These are phyloP conservation scores for Otatea glauca DNA, from an alignment of 176 grass and related monocot genomes.

Conservation along the genomic window DNA sequence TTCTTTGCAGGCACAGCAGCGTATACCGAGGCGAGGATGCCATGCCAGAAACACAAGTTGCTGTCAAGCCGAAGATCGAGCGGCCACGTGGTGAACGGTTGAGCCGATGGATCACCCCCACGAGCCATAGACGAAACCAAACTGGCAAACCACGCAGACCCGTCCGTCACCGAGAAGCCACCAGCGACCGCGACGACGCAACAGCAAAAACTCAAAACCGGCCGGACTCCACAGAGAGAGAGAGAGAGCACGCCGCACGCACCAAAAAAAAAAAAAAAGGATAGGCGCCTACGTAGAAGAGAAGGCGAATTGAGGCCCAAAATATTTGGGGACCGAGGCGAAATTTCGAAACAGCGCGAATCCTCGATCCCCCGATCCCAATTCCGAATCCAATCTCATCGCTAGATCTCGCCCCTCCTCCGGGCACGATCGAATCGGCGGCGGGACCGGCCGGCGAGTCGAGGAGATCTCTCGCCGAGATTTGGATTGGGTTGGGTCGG, in stretches of 20 bases:
- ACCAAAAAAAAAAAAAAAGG: constrained; percentile 38
- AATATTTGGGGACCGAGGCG: constrained; percentile 37
- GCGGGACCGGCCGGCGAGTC: constrained; percentile 29
- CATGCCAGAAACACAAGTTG: neutral
- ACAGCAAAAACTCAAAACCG: constrained; percentile 34
- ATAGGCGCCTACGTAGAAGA: neutral
- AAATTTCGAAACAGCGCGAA: constrained; percentile 44
- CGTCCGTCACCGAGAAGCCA: neutral
- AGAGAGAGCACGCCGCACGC: neutral
- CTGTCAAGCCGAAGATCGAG: neutral
- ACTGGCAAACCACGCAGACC: neutral
- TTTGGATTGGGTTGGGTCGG: constrained; percentile 43
- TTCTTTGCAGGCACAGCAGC: neutral
- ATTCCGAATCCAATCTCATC: constrained; percentile 40
- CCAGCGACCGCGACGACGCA: constrained; percentile 54
- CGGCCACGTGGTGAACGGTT: neutral
- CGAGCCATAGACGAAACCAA: neutral
- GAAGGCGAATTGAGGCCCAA: constrained; percentile 34
- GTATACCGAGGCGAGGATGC: neutral
- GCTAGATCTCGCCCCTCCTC: constrained; percentile 50
- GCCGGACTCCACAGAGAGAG: constrained; percentile 44
- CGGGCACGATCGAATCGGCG: constrained; percentile 56
- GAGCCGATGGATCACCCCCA: neutral
- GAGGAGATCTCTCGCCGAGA: constrained; percentile 47
- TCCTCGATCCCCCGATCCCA: constrained; percentile 47